phyloP scores from a whole-genome alignment of 768 basidiomycete species.

The Mycena kentingensis region DNA sequence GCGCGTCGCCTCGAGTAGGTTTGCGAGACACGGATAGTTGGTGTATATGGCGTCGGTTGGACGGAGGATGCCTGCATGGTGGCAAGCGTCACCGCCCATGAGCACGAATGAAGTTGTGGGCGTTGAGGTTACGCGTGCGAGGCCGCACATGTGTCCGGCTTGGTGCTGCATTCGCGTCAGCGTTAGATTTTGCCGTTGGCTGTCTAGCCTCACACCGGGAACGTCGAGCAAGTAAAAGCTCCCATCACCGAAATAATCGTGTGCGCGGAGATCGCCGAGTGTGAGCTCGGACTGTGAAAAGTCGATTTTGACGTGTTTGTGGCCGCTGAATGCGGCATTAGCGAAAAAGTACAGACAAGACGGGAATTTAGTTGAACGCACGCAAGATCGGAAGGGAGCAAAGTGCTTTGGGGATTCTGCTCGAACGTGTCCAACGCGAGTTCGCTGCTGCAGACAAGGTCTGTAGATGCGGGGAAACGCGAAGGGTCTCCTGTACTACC shows the following conservation, averaged over 20 bases:
- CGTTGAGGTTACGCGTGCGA: slow-evolving; percentile 24
- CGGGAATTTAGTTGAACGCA: neutral
- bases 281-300: slow-evolving; percentile 1
- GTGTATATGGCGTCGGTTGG: slow-evolving; percentile 12
- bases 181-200: neutral
- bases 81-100: slow-evolving; percentile 20
- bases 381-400: slow-evolving; percentile 10
- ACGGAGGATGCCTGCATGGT: slow-evolving; percentile 20
- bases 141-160: slow-evolving; percentile 19
- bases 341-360: neutral
- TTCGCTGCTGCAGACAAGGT: slow-evolving; percentile 12
- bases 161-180: slow-evolving; percentile 11
- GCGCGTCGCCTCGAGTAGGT: slow-evolving; percentile 13
- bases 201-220: slow-evolving; percentile 9
- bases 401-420: neutral
- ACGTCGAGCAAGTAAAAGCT: slow-evolving; percentile 19
- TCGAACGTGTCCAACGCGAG: neutral
- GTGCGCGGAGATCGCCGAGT: slow-evolving; percentile 12
- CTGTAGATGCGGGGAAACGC: slow-evolving; percentile 14
- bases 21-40: slow-evolving; percentile 10
- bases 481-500: slow-evolving; percentile 13
- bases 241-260: slow-evolving; percentile 21
- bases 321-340: slow-evolving; percentile 1
- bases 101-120: slow-evolving; percentile 21
- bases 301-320: slow-evolving; percentile 1